Base-by-base conservation (phyloP, 1,284 basidiomycete genomes). In the Melampsora larici-populina region DNA sequence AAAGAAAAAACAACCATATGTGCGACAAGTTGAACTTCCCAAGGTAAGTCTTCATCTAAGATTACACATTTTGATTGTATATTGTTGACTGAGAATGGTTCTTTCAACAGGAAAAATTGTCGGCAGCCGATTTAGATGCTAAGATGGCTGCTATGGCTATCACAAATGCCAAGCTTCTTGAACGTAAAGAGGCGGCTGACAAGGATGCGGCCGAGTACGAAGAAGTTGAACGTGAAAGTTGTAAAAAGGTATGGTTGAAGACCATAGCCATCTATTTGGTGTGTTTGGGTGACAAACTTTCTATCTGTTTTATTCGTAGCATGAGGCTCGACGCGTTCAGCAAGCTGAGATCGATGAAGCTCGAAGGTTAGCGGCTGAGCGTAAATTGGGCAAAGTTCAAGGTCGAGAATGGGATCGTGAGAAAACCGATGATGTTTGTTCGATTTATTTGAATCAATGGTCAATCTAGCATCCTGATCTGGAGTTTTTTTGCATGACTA, bases 331-430 rank as follows among this genome's bases (percentile, higher is more conserved):
- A 62, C 74, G 74, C 15, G 77, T 80, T 77, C 64, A 79, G 3
- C 81, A 81, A 75, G 71, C 62, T 63, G 29, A 40, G 17, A 79
- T 81, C 62, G 74, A 81, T 78, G 79, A 68, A 15, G 79, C 70
- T 7, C 78, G 80, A n/a, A 79, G 77, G 40, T 48, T 63, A 7
- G 70, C 79, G 15, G 81, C 81, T 24, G 79, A 78, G 21, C 43
- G 68, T 51, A 81, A 81, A 64, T 77, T 80, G 48, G 64, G 78
- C 17, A 74, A 74, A 26, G 64, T 71, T 33, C 66, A 79, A 31
- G 79, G 79, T 1, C 79, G 81, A 62, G 80, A 79, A 18, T 81
- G 81, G 81, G 81, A 81, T 70, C 79, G 63, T 24, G 78, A 71
- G 49, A 81, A 81, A 64, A 48, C 75, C 11, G 72, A 74, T 40